Conservation (phyloP, 2,329 filamentous ascomycete species). For the Alternaria ventricosa region DNA sequence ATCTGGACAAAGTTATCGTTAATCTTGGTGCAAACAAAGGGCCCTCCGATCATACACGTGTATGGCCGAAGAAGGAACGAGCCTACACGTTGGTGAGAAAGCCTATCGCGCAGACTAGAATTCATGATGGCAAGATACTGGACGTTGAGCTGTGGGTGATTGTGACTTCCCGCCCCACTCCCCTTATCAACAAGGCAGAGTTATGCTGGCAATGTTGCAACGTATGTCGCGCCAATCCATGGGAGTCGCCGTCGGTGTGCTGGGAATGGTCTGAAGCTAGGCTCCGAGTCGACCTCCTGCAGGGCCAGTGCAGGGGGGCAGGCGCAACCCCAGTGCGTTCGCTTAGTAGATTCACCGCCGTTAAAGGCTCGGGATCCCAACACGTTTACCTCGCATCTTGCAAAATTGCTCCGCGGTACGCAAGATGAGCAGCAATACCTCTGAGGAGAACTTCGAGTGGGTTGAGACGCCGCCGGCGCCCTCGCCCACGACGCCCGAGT, state of each 20-base stretch:
- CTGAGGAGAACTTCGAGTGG: conserved; percentile 69
- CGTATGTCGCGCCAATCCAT: neutral
- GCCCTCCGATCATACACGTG: neutral
- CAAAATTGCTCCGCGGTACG: conserved; percentile 43
- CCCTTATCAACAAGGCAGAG: neutral
- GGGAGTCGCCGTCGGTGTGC: conserved; percentile 9
- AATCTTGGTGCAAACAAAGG: neutral
- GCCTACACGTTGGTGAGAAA: neutral
- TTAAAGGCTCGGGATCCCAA: conserved; percentile 35
- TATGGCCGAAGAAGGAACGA: neutral
- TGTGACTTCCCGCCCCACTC: neutral
- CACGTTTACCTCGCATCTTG: conserved; percentile 29
- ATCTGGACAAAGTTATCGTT: neutral
- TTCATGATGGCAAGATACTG: neutral
- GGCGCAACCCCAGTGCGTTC: conserved; percentile 25
- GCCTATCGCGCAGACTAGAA: neutral
- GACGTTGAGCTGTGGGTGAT: neutral
- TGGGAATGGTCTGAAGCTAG: conserved; percentile 8
- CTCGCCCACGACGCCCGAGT: conserved; percentile 57
- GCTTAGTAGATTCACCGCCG: conserved; percentile 40
- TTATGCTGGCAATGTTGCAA: conserved; percentile 2
- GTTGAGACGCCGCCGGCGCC: conserved; percentile 67
- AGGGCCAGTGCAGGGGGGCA: conserved; percentile 1
- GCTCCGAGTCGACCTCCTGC: conserved; percentile 21
- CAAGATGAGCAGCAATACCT: conserved; percentile 46